phyloP scores from a whole-genome alignment of 495 filamentous ascomycete species.

The Aspergillus affinis region DNA sequence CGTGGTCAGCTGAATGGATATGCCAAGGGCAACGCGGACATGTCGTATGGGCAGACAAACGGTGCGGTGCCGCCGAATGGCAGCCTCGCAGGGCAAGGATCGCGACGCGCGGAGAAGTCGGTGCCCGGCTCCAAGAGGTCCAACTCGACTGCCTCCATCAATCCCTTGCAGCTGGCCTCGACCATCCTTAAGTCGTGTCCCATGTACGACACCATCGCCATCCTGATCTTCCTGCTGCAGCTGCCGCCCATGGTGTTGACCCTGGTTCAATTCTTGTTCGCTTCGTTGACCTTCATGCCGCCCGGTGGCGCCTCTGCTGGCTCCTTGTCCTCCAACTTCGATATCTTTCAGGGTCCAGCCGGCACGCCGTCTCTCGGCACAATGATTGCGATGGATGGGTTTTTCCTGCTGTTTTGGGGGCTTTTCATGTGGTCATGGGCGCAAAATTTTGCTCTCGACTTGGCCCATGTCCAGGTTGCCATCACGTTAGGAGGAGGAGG shows the following conservation, averaged over 20 bases:
- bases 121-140: constrained; percentile 59
- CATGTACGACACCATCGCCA: constrained; percentile 93
- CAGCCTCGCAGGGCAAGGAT: constrained; percentile 29
- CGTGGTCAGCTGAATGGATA: constrained; percentile 41
- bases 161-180: constrained; percentile 68
- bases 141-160: constrained; percentile 56
- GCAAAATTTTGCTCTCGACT: constrained; percentile 84
- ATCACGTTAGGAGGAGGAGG: constrained; percentile 87
- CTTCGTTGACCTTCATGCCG: constrained; percentile 88
- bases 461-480: constrained; percentile 96
- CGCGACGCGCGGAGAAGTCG: constrained; percentile 37
- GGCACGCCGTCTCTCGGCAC: constrained; percentile 76
- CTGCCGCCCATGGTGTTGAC: constrained; percentile 90
- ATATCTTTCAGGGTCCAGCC: constrained; percentile 70
- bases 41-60: constrained; percentile 40
- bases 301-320: constrained; percentile 54
- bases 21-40: constrained; percentile 39
- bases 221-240: constrained; percentile 95
- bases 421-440: constrained; percentile 86
- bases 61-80: constrained; percentile 37
- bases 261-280: constrained; percentile 89
- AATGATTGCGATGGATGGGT: constrained; percentile 75
- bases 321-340: constrained; percentile 63
- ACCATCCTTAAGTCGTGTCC: constrained; percentile 91
- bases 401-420: constrained; percentile 78